Conservation (phyloP, 2,329 filamentous ascomycete species). For the Whalleya microplaca region DNA sequence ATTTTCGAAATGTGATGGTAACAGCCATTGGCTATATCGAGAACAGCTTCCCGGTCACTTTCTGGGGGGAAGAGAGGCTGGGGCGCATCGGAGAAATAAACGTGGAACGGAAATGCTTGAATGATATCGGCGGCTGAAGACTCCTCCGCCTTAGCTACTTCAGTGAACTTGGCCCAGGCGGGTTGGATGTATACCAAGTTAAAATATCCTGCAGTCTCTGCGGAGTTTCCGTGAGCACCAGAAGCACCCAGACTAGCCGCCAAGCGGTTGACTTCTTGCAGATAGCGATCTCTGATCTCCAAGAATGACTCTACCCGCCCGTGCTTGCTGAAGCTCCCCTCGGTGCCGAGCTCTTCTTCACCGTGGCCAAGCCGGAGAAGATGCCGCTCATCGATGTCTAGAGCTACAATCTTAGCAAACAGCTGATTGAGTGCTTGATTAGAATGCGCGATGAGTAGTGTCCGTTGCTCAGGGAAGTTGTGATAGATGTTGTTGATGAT, state of each 20-base stretch:
- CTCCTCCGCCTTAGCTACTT: slow-evolving; percentile 60
- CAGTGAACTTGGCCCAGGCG: slow-evolving; percentile 84
- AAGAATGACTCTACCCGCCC: slow-evolving; percentile 95
- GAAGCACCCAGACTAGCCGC: slow-evolving; percentile 84
- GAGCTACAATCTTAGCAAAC: slow-evolving; percentile 94
- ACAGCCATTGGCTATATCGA: slow-evolving; percentile 83
- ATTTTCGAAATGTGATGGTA: slow-evolving; percentile 87
- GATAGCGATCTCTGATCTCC: slow-evolving; percentile 77
- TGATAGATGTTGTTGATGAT: slow-evolving; percentile 99
- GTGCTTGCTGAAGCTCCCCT: slow-evolving; percentile 89
- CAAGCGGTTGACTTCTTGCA: slow-evolving; percentile 83
- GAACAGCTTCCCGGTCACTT: slow-evolving; percentile 64
- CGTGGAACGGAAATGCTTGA: slow-evolving; percentile 81
- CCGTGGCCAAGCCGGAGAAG: slow-evolving; percentile 90
- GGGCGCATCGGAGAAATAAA: slow-evolving; percentile 85
- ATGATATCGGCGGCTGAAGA: slow-evolving; percentile 65
- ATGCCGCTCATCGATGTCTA: slow-evolving; percentile 95
- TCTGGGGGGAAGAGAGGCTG: slow-evolving; percentile 78
- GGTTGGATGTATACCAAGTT: slow-evolving; percentile 89
- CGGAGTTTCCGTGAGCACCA: slow-evolving; percentile 93
- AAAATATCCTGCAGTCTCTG: slow-evolving; percentile 97
- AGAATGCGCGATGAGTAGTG: slow-evolving; percentile 90
- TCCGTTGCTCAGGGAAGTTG: slow-evolving; percentile 92
- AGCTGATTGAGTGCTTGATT: slow-evolving; percentile 98
- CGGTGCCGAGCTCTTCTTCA: slow-evolving; percentile 88